Percentiles rank a stretch among this genome's conserved stretches.
Evolutionary conservation across 2,329 filamentous ascomycete genomes (phyloP).

Genomic region (Amauroascus niger): DNA sequence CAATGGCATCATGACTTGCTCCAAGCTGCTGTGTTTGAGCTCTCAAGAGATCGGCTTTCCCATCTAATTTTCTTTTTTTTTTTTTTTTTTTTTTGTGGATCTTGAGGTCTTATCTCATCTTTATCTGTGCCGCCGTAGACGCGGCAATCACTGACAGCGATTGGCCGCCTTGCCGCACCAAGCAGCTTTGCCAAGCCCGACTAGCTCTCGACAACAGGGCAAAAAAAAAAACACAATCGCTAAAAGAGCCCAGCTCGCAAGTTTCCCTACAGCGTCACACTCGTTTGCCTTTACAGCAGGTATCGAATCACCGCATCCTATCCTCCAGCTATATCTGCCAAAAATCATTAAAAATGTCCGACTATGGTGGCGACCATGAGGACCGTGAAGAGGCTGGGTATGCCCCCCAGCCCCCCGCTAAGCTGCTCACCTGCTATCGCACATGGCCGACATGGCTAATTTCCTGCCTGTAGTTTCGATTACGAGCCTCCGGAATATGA

Average conservation of each 20-base stretch:
- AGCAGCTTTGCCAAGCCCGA: conserved; percentile 2
- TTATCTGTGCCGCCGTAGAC: conserved; percentile 9
- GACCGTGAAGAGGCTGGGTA: conserved; percentile 51
- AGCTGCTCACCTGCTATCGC: not conserved
- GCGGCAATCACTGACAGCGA: not conserved
- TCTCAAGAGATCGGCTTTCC: not conserved
- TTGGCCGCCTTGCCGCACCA: conserved; percentile 3
- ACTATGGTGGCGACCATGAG: conserved; percentile 59
- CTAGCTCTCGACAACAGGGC: conserved; percentile 14
- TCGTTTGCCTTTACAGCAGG: not conserved
- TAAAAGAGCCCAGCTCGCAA: not conserved
- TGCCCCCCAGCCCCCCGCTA: conserved; percentile 25
- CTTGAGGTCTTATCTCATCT: conserved; percentile 5
- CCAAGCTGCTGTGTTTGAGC: not conserved
- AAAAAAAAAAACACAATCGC: not conserved
- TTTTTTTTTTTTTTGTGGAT: conserved; percentile 12
- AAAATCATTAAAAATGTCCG: conserved; percentile 59
- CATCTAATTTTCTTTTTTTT: no score
- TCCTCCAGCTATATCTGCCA: no score
- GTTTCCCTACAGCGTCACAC: not conserved
- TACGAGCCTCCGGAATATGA: conserved; percentile 51
- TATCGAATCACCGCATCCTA: not conserved
- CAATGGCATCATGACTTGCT: not conserved
- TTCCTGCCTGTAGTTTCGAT: conserved; percentile 32
- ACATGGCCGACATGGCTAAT: not conserved